Evolutionary conservation across 306 rosid species (phyloP).

Genomic region (Ormosia semicastrata): DNA sequence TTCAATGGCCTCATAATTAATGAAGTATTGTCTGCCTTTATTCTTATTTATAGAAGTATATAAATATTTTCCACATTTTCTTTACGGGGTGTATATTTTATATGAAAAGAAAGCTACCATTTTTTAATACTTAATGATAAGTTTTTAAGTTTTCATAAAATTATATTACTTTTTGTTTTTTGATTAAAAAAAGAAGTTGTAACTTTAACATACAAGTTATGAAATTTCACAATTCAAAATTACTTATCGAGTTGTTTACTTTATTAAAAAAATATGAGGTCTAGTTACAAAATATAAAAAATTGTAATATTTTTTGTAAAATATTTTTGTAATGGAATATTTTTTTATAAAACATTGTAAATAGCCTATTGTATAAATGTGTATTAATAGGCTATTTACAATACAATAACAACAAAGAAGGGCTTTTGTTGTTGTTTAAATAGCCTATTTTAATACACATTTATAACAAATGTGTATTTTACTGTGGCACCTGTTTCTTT

Average conservation of each 20-base stretch:
- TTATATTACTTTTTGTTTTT: background rate
- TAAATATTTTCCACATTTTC: too few species aligned
- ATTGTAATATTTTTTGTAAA: background rate
- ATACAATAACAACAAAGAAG: too few species aligned
- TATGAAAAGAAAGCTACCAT: background rate
- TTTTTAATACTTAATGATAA: background rate
- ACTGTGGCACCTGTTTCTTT: background rate
- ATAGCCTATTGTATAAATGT: too few species aligned
- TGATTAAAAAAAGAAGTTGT: background rate
- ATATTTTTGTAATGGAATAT: too few species aligned
- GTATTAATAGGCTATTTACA: too few species aligned
- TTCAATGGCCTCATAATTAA: slow-evolving; percentile 13
- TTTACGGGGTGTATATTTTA: background rate
- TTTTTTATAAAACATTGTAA: too few species aligned
- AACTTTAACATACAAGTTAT: background rate
- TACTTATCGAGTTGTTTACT: background rate
- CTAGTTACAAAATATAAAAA: background rate
- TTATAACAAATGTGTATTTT: too few species aligned
- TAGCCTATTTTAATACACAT: too few species aligned
- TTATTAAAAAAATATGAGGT: background rate
- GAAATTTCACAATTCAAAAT: background rate
- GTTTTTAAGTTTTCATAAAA: background rate
- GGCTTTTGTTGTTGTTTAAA: too few species aligned
- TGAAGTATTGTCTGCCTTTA: background rate
- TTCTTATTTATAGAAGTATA: background rate